These are phyloP conservation scores for Sugiyamaella lignohabitans DNA, from an alignment of 805 yeast species.

Conservation along the genomic window DNA sequence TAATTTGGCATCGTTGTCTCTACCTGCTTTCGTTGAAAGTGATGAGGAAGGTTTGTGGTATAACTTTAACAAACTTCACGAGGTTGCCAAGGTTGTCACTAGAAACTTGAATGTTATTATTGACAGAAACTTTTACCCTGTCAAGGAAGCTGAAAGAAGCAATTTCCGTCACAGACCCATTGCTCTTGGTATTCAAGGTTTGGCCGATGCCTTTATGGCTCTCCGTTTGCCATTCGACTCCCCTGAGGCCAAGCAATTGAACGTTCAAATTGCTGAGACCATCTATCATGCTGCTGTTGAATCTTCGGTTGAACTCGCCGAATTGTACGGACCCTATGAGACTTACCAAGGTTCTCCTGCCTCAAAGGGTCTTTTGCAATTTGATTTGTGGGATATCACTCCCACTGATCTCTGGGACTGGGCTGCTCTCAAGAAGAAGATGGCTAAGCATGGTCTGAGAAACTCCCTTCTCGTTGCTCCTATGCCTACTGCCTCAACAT, in stretches of 20 bases:
- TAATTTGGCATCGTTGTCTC: slow-evolving; percentile 84
- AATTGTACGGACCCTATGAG: slow-evolving; percentile 59
- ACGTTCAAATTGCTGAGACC: slow-evolving; percentile 87
- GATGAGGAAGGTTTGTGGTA: slow-evolving; percentile 47
- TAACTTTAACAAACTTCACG: slow-evolving; percentile 70
- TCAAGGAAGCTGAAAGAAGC: slow-evolving; percentile 64
- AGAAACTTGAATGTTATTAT: slow-evolving; percentile 76
- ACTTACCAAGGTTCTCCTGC: slow-evolving; percentile 83
- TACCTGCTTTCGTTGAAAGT: slow-evolving; percentile 65
- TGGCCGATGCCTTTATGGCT: slow-evolving; percentile 81
- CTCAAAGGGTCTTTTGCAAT: slow-evolving; percentile 77
- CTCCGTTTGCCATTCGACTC: slow-evolving; percentile 85
- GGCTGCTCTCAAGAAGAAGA: slow-evolving; percentile 57
- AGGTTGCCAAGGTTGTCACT: slow-evolving; percentile 68
- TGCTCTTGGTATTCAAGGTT: slow-evolving; percentile 97
- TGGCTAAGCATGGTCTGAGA: slow-evolving; percentile 63
- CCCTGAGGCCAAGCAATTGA: slow-evolving; percentile 63
- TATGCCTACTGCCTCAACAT: slow-evolving; percentile 98
- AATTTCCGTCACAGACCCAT: slow-evolving; percentile 85
- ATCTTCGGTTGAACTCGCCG: slow-evolving; percentile 77
- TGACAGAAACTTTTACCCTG: slow-evolving; percentile 82
- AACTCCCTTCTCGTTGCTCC: slow-evolving; percentile 78
- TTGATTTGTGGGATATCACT: slow-evolving; percentile 75
- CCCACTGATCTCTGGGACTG: slow-evolving; percentile 87
- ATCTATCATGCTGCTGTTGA: slow-evolving; percentile 92